phyloP scores from a whole-genome alignment of 2,329 filamentous ascomycete genomes.

The Fusarium sulawesiense region DNA sequence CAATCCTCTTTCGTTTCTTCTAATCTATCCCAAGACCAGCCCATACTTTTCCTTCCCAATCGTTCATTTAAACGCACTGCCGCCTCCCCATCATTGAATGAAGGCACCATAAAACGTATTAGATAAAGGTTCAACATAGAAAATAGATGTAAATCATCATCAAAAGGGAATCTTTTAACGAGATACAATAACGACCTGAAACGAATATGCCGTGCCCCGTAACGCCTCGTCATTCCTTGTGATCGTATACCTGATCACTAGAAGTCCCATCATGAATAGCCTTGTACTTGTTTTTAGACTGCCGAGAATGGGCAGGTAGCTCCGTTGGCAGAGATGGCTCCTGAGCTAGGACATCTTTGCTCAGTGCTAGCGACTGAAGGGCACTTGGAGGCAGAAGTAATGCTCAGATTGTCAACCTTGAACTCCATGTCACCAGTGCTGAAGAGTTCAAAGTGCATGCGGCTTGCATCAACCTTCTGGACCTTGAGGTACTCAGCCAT shows the following conservation, averaged over 20 bases:
- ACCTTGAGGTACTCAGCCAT: constrained; percentile 57
- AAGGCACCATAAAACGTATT: not conserved
- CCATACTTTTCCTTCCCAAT: constrained; percentile 27
- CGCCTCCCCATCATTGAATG: not conserved
- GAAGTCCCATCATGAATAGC: not conserved
- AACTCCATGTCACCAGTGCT: constrained; percentile 58
- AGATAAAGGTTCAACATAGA: not conserved
- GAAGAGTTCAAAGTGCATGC: constrained; percentile 61
- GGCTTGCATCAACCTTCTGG: constrained; percentile 53
- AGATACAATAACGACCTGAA: constrained; percentile 3
- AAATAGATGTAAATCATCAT: constrained; percentile 4
- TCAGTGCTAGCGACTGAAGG: constrained; percentile 28
- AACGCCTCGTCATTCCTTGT: constrained; percentile 35
- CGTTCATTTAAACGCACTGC: constrained; percentile 25
- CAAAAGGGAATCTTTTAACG: constrained; percentile 12
- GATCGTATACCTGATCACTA: constrained; percentile 12
- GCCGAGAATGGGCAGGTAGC: constrained; percentile 35
- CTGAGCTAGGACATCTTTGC: constrained; percentile 35
- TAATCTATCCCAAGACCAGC: not conserved
- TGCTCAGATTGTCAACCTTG: constrained; percentile 49
- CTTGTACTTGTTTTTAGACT: constrained; percentile 3
- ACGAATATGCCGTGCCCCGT: constrained; percentile 13
- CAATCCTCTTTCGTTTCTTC: constrained; percentile 7
- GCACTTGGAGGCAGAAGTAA: constrained; percentile 38
- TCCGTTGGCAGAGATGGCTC: constrained; percentile 21